phyloP scores from a whole-genome alignment of 2,329 filamentous ascomycete species.

The Pseudocercospora vitis region DNA sequence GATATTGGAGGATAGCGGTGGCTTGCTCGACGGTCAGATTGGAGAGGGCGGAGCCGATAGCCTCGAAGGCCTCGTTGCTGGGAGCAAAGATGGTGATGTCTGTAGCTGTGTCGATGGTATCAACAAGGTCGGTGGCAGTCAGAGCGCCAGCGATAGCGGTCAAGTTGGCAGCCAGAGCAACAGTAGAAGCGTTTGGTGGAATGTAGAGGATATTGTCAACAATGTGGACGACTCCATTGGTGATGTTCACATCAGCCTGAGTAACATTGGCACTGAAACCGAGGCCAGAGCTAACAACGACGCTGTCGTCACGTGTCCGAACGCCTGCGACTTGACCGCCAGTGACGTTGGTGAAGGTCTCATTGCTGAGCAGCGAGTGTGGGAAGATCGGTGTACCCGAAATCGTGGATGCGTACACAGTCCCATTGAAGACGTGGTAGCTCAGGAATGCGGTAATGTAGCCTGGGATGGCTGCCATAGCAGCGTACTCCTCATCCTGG shows the following conservation, averaged over 20 bases:
- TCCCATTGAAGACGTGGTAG: conserved; percentile 62
- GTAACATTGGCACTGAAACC: conserved; percentile 52
- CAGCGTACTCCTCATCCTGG: conserved; percentile 33
- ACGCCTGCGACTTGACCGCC: conserved; percentile 54
- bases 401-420: conserved; percentile 44
- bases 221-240: conserved; percentile 48
- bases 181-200: conserved; percentile 34
- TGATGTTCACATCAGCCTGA: conserved; percentile 38
- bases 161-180: conserved; percentile 33
- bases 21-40: conserved; percentile 53
- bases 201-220: conserved; percentile 48
- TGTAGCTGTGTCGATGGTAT: conserved; percentile 48
- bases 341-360: conserved; percentile 58
- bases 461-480: conserved; percentile 36
- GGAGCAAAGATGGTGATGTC: conserved; percentile 67
- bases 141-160: conserved; percentile 46
- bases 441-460: conserved; percentile 50
- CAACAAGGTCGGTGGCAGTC: conserved; percentile 41
- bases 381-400: conserved; percentile 43
- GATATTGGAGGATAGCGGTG: conserved; percentile 60
- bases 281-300: conserved; percentile 56
- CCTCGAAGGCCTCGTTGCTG: conserved; percentile 59
- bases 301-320: conserved; percentile 41
- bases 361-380: conserved; percentile 52
- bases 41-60: conserved; percentile 54